Percentiles rank a stretch among this genome's conserved stretches.
phyloP scores from a whole-genome alignment of 116 monocot genomes.

The Cymodocea nodosa region DNA sequence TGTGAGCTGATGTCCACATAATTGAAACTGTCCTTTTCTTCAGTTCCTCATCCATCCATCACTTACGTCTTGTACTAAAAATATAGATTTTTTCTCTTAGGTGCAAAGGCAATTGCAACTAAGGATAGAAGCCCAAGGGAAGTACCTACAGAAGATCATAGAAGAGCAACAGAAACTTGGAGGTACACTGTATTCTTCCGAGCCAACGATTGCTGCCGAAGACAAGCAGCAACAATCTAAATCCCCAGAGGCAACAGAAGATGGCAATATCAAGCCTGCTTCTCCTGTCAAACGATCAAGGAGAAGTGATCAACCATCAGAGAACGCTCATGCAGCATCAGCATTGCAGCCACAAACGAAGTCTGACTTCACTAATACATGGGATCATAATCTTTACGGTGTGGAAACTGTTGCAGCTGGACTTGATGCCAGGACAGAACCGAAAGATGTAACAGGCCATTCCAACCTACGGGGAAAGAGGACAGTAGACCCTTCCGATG shows the following conservation, averaged over 20 bases:
- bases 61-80: no score
- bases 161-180: slow-evolving; percentile 54
- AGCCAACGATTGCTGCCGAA: background rate
- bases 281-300: slow-evolving; percentile 24
- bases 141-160: slow-evolving; percentile 50
- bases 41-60: no score
- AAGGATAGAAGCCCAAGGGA: slow-evolving; percentile 63
- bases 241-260: slow-evolving; percentile 8
- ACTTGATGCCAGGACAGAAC: background rate
- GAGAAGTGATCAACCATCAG: slow-evolving; percentile 6
- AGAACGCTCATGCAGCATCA: background rate
- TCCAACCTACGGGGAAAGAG: no score
- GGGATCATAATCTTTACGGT: background rate
- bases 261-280: background rate
- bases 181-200: slow-evolving; percentile 7
- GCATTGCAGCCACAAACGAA: background rate
- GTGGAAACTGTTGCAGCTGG: background rate
- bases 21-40: background rate
- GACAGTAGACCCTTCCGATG: no score
- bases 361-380: background rate
- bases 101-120: slow-evolving; percentile 59
- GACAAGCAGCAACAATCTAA: slow-evolving; percentile 11
- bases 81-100: slow-evolving; percentile 8
- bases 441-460: background rate
- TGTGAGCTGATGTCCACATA: background rate